Conservation (phyloP, 129 eudicot genomes). For the Silybum marianum region DNA sequence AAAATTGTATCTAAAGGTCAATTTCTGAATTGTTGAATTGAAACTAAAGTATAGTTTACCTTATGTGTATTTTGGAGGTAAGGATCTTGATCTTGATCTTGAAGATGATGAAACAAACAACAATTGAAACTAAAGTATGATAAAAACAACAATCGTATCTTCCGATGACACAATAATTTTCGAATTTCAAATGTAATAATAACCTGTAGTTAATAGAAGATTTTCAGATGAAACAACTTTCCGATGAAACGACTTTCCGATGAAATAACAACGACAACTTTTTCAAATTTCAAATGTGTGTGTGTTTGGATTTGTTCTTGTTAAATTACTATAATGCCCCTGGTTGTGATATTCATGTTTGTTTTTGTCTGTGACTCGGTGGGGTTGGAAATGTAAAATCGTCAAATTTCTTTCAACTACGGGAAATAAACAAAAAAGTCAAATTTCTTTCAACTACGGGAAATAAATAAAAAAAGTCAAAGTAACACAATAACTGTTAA, state of each 20-base stretch:
- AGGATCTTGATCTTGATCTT: too few relatives aligned
- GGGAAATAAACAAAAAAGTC: neutral
- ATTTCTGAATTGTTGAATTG: neutral
- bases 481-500: neutral
- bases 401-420: neutral
- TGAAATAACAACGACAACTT: neutral
- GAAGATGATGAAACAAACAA: constrained; percentile 21
- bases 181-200: constrained; percentile 3
- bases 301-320: neutral
- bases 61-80: constrained; percentile 11
- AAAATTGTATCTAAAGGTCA: too few relatives aligned
- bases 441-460: too few relatives aligned
- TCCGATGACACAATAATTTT: too few relatives aligned
- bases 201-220: too few relatives aligned
- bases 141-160: too few relatives aligned
- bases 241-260: too few relatives aligned
- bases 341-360: neutral
- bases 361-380: neutral
- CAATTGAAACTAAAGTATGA: too few relatives aligned
- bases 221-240: too few relatives aligned
- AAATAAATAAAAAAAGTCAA: too few relatives aligned
- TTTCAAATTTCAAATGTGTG: constrained; percentile 23
- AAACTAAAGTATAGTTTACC: constrained; percentile 11
- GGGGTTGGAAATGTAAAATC: neutral
- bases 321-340: constrained; percentile 26